Base-by-base conservation (phyloP, 306 rosid genomes). In the Dalbergia cochinchinensis region DNA sequence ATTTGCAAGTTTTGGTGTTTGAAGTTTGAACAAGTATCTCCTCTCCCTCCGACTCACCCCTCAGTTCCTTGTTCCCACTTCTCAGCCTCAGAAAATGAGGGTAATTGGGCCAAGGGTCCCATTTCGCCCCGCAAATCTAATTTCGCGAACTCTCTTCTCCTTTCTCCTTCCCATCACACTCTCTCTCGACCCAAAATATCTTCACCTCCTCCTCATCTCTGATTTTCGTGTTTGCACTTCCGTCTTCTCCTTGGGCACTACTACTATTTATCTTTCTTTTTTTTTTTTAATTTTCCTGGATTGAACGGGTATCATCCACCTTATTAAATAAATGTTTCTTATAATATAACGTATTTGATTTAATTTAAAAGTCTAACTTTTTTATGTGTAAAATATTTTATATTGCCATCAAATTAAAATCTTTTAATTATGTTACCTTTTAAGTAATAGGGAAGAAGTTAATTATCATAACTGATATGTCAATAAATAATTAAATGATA, bases 181-280 rank as follows among this genome's bases (percentile, higher is more conserved):
- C 58, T n/a, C 42, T n/a, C 10, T 20, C 65, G 5, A 4, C 16
- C 69, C 77, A 41, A 74, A 74, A 44, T 26, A 74, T 74, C 59
- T 41, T 59, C 57, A 58, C 11, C 48, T 44, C 50, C 0, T 37
- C 64, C 26, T 57, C 16, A 19, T 20, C 5, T 41, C 34, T 4
- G 10, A 7, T 11, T 26, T 47, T 13, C 34, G 18, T 10, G 34
- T 50, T 50, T 69, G 47, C 69, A 65, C 33, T 5, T 61, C 4
- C 16, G 22, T 4, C 1, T 37, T 37, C 6, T n/a, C 11, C 41
- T 22, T 9, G 19, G 2, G 20, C 31, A 26, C 31, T n/a, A 53
- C 8, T 14, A 53, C 3, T 55, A 26, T 55, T 48, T 48, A 48
- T 42, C 48, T 20, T 0, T 0, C 2, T 26, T 26, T 26, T 26